phyloP scores from a whole-genome alignment of 345 rosid genomes.

The Populus ilicifolia region DNA sequence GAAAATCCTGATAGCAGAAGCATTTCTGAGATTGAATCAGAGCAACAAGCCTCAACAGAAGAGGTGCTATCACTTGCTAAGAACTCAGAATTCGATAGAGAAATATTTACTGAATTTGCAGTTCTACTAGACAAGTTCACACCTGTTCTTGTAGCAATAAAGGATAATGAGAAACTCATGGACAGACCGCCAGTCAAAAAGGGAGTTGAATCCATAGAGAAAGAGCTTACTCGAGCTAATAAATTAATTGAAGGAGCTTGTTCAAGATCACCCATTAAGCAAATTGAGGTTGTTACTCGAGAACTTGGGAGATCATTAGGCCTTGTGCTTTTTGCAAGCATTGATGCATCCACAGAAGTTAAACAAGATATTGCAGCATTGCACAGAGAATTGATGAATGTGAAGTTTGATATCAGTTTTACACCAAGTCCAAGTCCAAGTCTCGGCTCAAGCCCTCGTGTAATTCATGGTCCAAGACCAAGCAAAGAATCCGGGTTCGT shows the following conservation, averaged over 20 bases:
- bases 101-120: slow-evolving; percentile 36
- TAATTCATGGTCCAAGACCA: slow-evolving; percentile 21
- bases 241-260: slow-evolving; percentile 25
- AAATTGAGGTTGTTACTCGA: slow-evolving; percentile 41
- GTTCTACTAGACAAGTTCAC: slow-evolving; percentile 42
- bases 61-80: slow-evolving; percentile 36
- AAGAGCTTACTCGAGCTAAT: slow-evolving; percentile 42
- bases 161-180: slow-evolving; percentile 21
- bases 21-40: slow-evolving; percentile 34
- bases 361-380: slow-evolving; percentile 39
- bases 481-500: slow-evolving; percentile 26
- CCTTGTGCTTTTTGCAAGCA: slow-evolving; percentile 53
- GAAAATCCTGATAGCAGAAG: slow-evolving; percentile 24
- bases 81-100: slow-evolving; percentile 30
- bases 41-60: slow-evolving; percentile 32
- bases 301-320: slow-evolving; percentile 71
- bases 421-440: slow-evolving; percentile 33
- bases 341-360: slow-evolving; percentile 36
- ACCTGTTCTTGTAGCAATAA: slow-evolving; percentile 38
- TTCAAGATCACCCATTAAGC: slow-evolving; percentile 30
- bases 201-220: slow-evolving; percentile 41
- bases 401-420: slow-evolving; percentile 27
- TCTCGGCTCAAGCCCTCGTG: slow-evolving; percentile 22
- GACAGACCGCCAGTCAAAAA: slow-evolving; percentile 40
- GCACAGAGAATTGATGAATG: slow-evolving; percentile 55